Base-by-base conservation (phyloP, 345 rosid species). In the Eucalyptus viminalis region DNA sequence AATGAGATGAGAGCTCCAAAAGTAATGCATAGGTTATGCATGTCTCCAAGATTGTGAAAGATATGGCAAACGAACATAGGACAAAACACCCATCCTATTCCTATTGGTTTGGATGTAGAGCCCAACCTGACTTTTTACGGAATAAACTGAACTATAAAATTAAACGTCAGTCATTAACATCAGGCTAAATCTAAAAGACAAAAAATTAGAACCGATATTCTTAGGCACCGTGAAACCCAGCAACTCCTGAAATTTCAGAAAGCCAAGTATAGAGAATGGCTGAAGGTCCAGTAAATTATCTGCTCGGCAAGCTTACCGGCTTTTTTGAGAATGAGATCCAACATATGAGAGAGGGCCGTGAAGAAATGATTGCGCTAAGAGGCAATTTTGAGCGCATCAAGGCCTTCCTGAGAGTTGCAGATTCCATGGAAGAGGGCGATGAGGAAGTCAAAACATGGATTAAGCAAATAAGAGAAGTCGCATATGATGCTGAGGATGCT, bases 401-500 rank as follows among this genome's bases (percentile, higher is more conserved):
- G 87, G 91, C 92, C 22, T 88, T 91, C 89, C 88, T 92, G 69
- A 88, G 88, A 86, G 89, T 87, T 37, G 92, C 92, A 81, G 92
- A 93, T 72, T 53, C 89, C 19, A 5, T 89, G 69, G 91, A 86
- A 49, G 89, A 92, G 43, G 88, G 53, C 4, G 90, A 92, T 2
- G 90, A 13, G 22, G 90, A 83, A 7, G 89, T 90, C 51, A 93
- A 86, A 62, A 87, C 43, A 0, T 93, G 93, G 94, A 90, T 93
- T 15, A 89, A 90, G 88, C 92, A 92, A 87, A 65, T 92, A 25
- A 88, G 92, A 87, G 92, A 93, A n/a, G 88, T 89, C 25, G 80
- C 93, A 88, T 90, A 90, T 6, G 91, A 89, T 25, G 87, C 88
- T 72, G 94, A 92, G 88, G 94, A 92, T 88, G 86, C 86, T 87